These are phyloP conservation scores for Nepenthes alata DNA, from an alignment of 179 eudicot genomes.

Conservation along the genomic window DNA sequence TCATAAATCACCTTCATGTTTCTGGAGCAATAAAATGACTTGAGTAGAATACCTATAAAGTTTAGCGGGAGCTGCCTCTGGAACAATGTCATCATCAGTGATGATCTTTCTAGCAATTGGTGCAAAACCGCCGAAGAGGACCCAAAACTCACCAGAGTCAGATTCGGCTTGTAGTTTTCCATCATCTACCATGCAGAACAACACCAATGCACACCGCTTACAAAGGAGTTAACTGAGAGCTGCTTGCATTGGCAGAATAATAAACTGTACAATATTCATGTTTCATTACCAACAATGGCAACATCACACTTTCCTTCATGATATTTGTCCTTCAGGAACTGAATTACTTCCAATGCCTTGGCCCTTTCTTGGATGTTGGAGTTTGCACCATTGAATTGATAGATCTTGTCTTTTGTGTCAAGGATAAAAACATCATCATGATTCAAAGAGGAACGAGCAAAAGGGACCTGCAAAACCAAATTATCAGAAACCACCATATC, in stretches of 20 bases:
- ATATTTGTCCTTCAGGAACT: slow-evolving; percentile 66
- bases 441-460: slow-evolving; percentile 79
- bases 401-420: slow-evolving; percentile 81
- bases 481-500: background rate
- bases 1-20: no score
- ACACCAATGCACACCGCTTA: slow-evolving; percentile 2
- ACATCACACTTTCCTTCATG: slow-evolving; percentile 72
- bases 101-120: slow-evolving; percentile 78
- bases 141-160: slow-evolving; percentile 96
- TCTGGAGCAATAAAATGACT: no score
- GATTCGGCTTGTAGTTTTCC: slow-evolving; percentile 87
- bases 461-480: slow-evolving; percentile 59
- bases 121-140: slow-evolving; percentile 93
- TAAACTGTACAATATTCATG: slow-evolving; percentile 5
- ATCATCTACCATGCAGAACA: slow-evolving; percentile 44
- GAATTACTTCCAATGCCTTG: slow-evolving; percentile 88
- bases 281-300: slow-evolving; percentile 75
- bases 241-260: background rate
- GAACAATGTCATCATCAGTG: slow-evolving; percentile 71
- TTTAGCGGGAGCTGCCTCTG: slow-evolving; percentile 65
- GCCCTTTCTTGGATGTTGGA: slow-evolving; percentile 96
- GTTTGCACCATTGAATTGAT: slow-evolving; percentile 89
- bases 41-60: slow-evolving; percentile 47
- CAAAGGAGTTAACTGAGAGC: slow-evolving; percentile 3
- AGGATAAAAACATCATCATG: slow-evolving; percentile 91